Evolutionary conservation across 768 basidiomycete genomes (phyloP).

Genomic region (Lentinula boryana): DNA sequence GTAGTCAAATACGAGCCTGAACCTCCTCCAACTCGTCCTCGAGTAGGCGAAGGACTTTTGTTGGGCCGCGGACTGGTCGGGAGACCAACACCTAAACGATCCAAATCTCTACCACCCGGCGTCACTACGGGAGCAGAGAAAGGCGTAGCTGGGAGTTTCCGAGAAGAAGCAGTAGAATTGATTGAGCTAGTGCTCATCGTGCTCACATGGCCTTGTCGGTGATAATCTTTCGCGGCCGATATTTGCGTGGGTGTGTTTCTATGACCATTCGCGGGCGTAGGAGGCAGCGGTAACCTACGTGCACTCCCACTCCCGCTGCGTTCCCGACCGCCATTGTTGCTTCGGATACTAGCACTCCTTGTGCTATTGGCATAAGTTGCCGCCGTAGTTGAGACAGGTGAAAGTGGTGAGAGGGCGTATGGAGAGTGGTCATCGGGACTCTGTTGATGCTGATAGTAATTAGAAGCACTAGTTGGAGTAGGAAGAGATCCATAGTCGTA

Average conservation of each 20-base stretch:
- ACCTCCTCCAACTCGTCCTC: background rate
- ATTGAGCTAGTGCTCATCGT: conserved; percentile 1
- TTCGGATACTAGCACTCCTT: background rate
- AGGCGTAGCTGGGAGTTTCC: conserved; percentile 3
- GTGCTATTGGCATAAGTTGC: background rate
- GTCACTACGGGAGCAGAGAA: background rate
- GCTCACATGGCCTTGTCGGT: background rate
- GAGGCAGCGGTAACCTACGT: background rate
- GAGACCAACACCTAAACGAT: background rate
- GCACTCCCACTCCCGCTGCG: background rate
- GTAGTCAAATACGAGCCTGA: background rate
- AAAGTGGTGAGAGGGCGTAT: background rate
- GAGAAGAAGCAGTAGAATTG: background rate
- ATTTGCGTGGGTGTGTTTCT: background rate
- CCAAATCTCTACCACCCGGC: background rate
- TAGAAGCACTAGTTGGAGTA: background rate
- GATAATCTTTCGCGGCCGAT: background rate
- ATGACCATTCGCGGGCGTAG: background rate
- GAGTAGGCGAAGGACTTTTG: background rate
- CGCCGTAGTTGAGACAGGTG: background rate
- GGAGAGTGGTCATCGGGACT: too few species aligned
- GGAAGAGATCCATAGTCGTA: background rate
- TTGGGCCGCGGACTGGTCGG: background rate
- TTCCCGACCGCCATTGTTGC: background rate
- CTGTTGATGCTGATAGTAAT: background rate